Evolutionary conservation across 2,329 filamentous ascomycete genomes (phyloP).

Genomic region (Fusarium kyushuense): DNA sequence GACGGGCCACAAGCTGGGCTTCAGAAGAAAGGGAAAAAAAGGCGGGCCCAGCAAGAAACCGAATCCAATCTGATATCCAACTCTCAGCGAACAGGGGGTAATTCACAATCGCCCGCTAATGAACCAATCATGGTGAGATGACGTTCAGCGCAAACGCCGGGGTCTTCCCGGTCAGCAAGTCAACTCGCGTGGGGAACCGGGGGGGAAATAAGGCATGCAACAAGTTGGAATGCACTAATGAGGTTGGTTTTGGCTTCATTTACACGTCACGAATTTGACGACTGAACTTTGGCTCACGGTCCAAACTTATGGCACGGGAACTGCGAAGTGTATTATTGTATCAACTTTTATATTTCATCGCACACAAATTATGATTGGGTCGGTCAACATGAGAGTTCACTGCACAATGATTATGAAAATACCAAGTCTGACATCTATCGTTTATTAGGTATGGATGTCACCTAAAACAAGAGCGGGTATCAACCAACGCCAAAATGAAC

Average conservation of each 20-base stretch:
- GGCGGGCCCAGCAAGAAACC: slow-evolving; percentile 40
- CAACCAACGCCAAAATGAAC: slow-evolving; percentile 28
- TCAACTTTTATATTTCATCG: background rate
- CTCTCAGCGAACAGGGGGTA: slow-evolving; percentile 50
- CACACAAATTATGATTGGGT: background rate
- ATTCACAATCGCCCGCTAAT: slow-evolving; percentile 43
- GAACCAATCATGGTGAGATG: slow-evolving; percentile 53
- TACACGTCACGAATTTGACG: background rate
- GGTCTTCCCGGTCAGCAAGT: slow-evolving; percentile 41
- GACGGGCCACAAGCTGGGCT: slow-evolving; percentile 26
- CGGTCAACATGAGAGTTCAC: background rate
- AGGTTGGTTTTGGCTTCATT: slow-evolving; percentile 8
- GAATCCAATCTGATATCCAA: slow-evolving; percentile 54
- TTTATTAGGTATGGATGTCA: background rate
- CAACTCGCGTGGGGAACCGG: slow-evolving; percentile 46
- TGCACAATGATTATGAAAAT: background rate
- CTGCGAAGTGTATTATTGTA: background rate
- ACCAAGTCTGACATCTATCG: background rate
- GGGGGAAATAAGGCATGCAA: slow-evolving; percentile 5
- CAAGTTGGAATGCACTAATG: slow-evolving; percentile 2
- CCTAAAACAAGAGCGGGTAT: slow-evolving; percentile 26
- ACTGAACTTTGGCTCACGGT: background rate
- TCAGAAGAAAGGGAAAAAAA: slow-evolving; percentile 18
- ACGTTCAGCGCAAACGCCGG: slow-evolving; percentile 51
- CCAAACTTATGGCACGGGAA: background rate